Percentiles rank a stretch among this genome's conserved stretches.
Conservation (phyloP, 2,329 filamentous ascomycete genomes). For the Geosmithia putterillii region DNA sequence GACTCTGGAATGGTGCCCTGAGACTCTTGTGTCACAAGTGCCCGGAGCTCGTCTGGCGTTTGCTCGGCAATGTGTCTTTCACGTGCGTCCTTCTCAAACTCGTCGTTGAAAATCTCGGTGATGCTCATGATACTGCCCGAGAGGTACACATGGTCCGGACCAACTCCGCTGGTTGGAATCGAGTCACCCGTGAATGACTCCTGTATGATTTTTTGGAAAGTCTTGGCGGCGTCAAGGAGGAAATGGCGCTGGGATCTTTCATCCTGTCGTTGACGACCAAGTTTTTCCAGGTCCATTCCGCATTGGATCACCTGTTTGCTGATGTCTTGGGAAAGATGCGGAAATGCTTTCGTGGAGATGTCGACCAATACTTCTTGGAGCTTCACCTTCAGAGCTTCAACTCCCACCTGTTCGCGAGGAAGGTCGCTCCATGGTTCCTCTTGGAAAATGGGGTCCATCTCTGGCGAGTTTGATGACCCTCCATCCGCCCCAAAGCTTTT, state of each 20-base stretch:
- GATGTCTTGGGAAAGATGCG: constrained; percentile 20
- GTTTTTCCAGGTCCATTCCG: constrained; percentile 7
- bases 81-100: background rate
- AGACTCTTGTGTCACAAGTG: no score
- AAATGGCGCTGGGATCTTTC: constrained; percentile 19
- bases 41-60: constrained; percentile 7
- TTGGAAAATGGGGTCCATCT: constrained; percentile 27
- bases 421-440: constrained; percentile 21
- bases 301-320: constrained; percentile 4
- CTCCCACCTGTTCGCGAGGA: constrained; percentile 15
- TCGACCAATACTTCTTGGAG: constrained; percentile 24
- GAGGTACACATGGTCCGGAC: constrained; percentile 13
- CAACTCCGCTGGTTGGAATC: constrained; percentile 13
- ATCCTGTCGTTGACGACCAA: constrained; percentile 17
- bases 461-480: no score
- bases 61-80: constrained; percentile 8
- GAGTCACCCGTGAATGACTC: constrained; percentile 6
- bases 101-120: constrained; percentile 20
- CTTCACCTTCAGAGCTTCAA: constrained; percentile 18
- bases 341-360: constrained; percentile 24
- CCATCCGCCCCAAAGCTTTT: no score
- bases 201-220: constrained; percentile 14
- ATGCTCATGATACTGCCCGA: constrained; percentile 23
- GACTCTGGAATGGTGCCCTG: background rate
- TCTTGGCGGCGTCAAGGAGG: constrained; percentile 17